Conservation (phyloP, 345 rosid genomes). For the Euphorbia tirucalli region DNA sequence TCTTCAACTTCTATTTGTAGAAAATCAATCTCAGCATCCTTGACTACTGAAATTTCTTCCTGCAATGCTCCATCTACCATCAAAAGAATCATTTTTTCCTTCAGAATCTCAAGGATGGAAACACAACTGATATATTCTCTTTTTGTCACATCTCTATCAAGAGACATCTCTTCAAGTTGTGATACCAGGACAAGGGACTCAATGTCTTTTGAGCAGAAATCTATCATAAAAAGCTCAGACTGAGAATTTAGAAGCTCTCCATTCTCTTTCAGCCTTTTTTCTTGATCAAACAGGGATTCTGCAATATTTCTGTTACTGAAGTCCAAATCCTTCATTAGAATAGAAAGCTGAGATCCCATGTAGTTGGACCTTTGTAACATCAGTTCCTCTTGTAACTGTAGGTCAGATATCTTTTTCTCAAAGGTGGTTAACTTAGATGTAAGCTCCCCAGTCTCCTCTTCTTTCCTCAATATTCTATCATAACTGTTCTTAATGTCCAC, state of each 20-base stretch:
- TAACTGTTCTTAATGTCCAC: constrained; percentile 81
- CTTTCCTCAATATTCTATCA: constrained; percentile 72
- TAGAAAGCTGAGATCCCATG: constrained; percentile 78
- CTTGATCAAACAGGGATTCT: constrained; percentile 53
- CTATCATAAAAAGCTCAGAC: constrained; percentile 45
- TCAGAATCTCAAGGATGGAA: constrained; percentile 48
- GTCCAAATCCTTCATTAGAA: constrained; percentile 73
- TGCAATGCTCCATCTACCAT: constrained; percentile 51
- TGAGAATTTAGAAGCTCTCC: constrained; percentile 47
- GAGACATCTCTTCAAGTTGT: constrained; percentile 49
- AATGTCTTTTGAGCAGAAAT: constrained; percentile 59
- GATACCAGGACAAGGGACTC: constrained; percentile 59
- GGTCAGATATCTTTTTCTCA: constrained; percentile 58
- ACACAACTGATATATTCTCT: constrained; percentile 32
- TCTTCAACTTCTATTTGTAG: constrained; percentile 40
- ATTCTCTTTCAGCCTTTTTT: constrained; percentile 46
- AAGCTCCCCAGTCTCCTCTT: constrained; percentile 68
- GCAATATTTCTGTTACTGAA: constrained; percentile 44
- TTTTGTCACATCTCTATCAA: constrained; percentile 29
- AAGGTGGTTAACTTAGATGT: constrained; percentile 54
- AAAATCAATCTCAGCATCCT: constrained; percentile 34
- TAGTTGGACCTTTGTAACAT: constrained; percentile 81
- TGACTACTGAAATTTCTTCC: constrained; percentile 37
- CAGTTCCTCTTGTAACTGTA: constrained; percentile 82
- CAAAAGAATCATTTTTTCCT: constrained; percentile 42